These are phyloP conservation scores for Aristolochia contorta DNA, from an alignment of 164 flowering plant species.

Conservation along the genomic window DNA sequence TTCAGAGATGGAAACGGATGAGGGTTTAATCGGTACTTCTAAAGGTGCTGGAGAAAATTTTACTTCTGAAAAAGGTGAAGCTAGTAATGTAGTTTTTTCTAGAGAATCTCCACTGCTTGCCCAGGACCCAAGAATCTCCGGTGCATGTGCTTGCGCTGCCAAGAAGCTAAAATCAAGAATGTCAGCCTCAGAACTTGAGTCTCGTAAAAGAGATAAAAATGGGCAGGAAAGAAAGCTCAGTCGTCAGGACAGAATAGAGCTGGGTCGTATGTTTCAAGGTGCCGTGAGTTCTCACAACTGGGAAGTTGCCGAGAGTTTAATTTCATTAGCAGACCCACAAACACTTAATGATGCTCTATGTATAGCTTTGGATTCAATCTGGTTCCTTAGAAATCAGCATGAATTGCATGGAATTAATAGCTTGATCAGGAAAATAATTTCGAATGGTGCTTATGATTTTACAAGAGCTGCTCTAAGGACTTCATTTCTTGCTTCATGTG, in stretches of 20 bases:
- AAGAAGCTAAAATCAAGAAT: slow-evolving; percentile 53
- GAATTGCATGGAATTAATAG: slow-evolving; percentile 65
- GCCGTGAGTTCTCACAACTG: slow-evolving; percentile 86
- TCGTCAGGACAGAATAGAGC: slow-evolving; percentile 70
- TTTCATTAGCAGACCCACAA: slow-evolving; percentile 67
- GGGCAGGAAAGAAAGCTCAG: slow-evolving; percentile 56
- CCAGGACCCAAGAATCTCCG: slow-evolving; percentile 22
- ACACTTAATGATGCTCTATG: slow-evolving; percentile 85
- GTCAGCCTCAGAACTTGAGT: slow-evolving; percentile 29
- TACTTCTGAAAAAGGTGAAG: slow-evolving; percentile 35
- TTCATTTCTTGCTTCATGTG: slow-evolving; percentile 93
- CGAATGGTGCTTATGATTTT: slow-evolving; percentile 81
- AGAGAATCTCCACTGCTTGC: slow-evolving; percentile 53
- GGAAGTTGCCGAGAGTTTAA: slow-evolving; percentile 77
- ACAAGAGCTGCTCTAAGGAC: slow-evolving; percentile 92
- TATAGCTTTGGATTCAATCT: slow-evolving; percentile 76
- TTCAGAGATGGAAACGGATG: slow-evolving; percentile 45
- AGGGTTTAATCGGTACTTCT: slow-evolving; percentile 13
- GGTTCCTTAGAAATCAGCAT: slow-evolving; percentile 68
- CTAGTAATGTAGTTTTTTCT: slow-evolving; percentile 47
- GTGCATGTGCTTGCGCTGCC: slow-evolving; percentile 33
- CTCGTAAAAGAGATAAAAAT: slow-evolving; percentile 32
- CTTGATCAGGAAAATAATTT: slow-evolving; percentile 62
- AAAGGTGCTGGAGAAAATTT: slow-evolving; percentile 18
- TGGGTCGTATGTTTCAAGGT: slow-evolving; percentile 67